Evolutionary conservation across 441 rosid species (phyloP).

Genomic region (Melastoma candidum): DNA sequence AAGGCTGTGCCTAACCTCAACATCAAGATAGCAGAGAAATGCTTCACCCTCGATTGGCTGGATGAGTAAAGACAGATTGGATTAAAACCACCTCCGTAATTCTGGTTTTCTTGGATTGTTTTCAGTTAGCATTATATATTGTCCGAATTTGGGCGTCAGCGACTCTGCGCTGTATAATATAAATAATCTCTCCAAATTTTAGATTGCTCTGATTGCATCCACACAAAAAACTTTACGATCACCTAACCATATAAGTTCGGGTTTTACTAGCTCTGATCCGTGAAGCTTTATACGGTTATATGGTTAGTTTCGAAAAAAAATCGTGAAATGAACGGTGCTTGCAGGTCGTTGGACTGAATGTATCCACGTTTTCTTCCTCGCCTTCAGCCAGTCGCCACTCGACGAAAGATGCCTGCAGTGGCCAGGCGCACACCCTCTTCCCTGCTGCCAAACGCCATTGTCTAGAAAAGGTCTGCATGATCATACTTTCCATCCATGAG

Average conservation of each 20-base stretch:
- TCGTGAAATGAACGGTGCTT: slow-evolving; percentile 61
- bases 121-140: too few species aligned
- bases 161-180: too few species aligned
- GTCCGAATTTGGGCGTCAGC: too few species aligned
- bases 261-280: too few species aligned
- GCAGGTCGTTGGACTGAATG: slow-evolving; percentile 46
- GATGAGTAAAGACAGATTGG: slow-evolving; percentile 21
- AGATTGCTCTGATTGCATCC: too few species aligned
- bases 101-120: too few species aligned
- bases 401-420: slow-evolving; percentile 56
- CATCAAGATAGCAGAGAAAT: slow-evolving; percentile 59
- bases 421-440: slow-evolving; percentile 69
- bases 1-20: slow-evolving; percentile 30
- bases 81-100: too few species aligned
- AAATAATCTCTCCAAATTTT: too few species aligned
- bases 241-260: too few species aligned
- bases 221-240: too few species aligned
- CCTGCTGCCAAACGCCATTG: slow-evolving; percentile 85
- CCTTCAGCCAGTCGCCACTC: slow-evolving; percentile 55
- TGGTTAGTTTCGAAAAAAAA: too few species aligned
- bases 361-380: slow-evolving; percentile 54
- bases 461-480: slow-evolving; percentile 48
- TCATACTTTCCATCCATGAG: slow-evolving; percentile 43
- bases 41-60: slow-evolving; percentile 66
- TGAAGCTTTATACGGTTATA: too few species aligned